phyloP scores from a whole-genome alignment of 2,329 filamentous ascomycete genomes.

The Fusarium udum region DNA sequence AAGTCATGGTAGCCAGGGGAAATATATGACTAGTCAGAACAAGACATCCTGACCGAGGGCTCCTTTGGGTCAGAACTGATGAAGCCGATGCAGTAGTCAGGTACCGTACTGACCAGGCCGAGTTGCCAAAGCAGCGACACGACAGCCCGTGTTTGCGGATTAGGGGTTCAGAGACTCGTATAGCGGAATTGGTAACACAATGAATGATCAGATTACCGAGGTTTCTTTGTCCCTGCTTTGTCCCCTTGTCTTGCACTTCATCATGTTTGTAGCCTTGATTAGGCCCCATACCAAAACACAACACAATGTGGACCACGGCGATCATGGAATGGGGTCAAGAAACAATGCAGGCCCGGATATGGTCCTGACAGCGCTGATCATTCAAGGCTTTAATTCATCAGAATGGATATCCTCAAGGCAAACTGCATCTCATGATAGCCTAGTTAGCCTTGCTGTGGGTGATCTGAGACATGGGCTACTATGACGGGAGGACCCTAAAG shows the following conservation, averaged over 20 bases:
- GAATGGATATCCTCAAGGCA: not conserved
- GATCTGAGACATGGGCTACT: conserved; percentile 1
- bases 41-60: conserved; percentile 22
- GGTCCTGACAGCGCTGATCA: conserved; percentile 28
- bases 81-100: not conserved
- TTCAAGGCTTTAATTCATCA: not conserved
- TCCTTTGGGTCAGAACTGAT: conserved; percentile 15
- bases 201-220: not conserved
- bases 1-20: conserved; percentile 1
- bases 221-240: not conserved
- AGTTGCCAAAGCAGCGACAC: not conserved
- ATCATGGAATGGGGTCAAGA: conserved; percentile 25
- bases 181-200: not conserved
- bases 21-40: conserved; percentile 12
- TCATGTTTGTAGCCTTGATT: not conserved
- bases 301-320: conserved; percentile 15
- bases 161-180: not conserved
- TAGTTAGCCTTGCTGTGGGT: not conserved
- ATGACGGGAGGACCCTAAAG: not conserved
- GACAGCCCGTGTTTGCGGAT: conserved; percentile 4
- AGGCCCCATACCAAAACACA: not conserved
- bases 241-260: not conserved
- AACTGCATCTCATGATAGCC: not conserved
- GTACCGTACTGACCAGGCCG: not conserved
- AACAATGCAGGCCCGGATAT: conserved; percentile 6